phyloP scores from a whole-genome alignment of 1,284 basidiomycete genomes.

The Ganoderma sinense region DNA sequence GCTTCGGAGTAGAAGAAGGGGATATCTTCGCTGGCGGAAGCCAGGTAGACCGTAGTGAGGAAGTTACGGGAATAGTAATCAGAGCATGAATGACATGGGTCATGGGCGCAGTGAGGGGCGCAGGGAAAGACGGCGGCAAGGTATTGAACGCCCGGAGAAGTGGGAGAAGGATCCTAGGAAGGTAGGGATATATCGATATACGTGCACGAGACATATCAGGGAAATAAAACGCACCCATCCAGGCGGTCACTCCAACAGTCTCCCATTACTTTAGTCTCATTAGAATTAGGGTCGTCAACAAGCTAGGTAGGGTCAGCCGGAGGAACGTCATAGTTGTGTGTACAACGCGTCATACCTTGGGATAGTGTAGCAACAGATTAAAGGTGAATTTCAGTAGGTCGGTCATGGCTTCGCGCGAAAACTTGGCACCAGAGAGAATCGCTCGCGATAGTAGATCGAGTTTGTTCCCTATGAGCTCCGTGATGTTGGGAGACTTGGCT shows the following conservation, averaged over 20 bases:
- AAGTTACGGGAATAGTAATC: slow-evolving; percentile 72
- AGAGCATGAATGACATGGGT: slow-evolving; percentile 79
- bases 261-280: slow-evolving; percentile 53
- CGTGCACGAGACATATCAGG: neutral
- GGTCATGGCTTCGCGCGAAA: slow-evolving; percentile 73
- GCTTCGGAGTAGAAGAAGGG: slow-evolving; percentile 37
- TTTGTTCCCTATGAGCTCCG: slow-evolving; percentile 67
- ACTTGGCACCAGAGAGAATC: slow-evolving; percentile 57
- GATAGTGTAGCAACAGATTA: slow-evolving; percentile 78
- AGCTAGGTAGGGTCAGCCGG: slow-evolving; percentile 36
- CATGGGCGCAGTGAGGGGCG: slow-evolving; percentile 71
- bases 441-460: slow-evolving; percentile 57
- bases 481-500: slow-evolving; percentile 59
- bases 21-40: slow-evolving; percentile 46
- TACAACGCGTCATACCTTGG: slow-evolving; percentile 49
- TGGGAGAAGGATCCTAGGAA: slow-evolving; percentile 59
- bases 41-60: slow-evolving; percentile 61
- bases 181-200: neutral
- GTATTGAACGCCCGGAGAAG: slow-evolving; percentile 69
- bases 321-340: slow-evolving; percentile 22
- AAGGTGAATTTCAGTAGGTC: slow-evolving; percentile 82
- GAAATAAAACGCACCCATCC: slow-evolving; percentile 57
- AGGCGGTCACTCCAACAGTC: slow-evolving; percentile 76
- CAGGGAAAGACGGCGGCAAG: slow-evolving; percentile 63
- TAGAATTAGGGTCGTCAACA: slow-evolving; percentile 39